A percentile compares a stretch with the other conserved stretches of the same genome.
phyloP scores from a whole-genome alignment of 805 yeast genomes.

The Jamesozyma spencerorum region DNA sequence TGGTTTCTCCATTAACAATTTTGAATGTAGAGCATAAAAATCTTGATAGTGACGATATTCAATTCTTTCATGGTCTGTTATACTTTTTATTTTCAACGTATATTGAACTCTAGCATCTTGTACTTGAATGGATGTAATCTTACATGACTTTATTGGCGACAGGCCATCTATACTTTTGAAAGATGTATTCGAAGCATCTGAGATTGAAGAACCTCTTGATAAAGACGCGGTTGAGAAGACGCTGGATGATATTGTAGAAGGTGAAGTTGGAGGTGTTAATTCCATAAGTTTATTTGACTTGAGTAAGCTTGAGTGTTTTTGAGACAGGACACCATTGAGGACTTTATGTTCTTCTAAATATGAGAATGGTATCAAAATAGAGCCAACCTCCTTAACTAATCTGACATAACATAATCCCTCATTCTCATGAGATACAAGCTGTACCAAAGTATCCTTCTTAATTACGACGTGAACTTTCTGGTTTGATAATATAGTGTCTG shows the following conservation, averaged over 20 bases:
- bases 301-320: not conserved
- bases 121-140: slow-evolving; percentile 10
- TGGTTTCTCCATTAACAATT: slow-evolving; percentile 3
- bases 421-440: slow-evolving; percentile 10
- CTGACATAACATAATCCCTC: slow-evolving; percentile 9
- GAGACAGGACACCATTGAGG: slow-evolving; percentile 4
- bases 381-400: slow-evolving; percentile 10
- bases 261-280: slow-evolving; percentile 17
- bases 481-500: not conserved
- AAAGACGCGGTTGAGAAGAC: slow-evolving; percentile 10
- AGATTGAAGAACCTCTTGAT: slow-evolving; percentile 8
- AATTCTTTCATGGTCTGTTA: slow-evolving; percentile 6
- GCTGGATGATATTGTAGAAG: slow-evolving; percentile 13
- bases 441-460: slow-evolving; percentile 9
- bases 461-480: not conserved
- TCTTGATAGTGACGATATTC: slow-evolving; percentile 15
- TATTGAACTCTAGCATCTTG: slow-evolving; percentile 13
- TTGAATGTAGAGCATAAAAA: slow-evolving; percentile 17
- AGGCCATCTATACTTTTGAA: not conserved
- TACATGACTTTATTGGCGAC: slow-evolving; percentile 1
- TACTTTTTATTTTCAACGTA: slow-evolving; percentile 9
- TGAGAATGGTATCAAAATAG: slow-evolving; percentile 10
- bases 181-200: not conserved
- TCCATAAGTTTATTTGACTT: slow-evolving; percentile 4
- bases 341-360: slow-evolving; percentile 9